Base-by-base conservation (phyloP, 768 basidiomycete species). In the Porpolomopsis calyptriformis region DNA sequence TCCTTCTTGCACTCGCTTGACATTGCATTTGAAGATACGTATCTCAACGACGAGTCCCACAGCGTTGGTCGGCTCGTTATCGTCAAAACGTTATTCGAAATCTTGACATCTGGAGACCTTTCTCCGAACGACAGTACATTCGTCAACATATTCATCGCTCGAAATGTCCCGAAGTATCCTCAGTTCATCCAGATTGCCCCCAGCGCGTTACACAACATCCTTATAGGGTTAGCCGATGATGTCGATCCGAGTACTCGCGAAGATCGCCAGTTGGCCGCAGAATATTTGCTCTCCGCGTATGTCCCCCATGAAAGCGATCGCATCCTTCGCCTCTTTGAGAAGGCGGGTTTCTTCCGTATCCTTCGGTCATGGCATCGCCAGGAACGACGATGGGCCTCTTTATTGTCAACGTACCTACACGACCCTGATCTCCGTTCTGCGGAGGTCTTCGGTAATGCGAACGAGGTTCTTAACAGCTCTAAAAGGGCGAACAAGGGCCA, bases 161-260 rank as follows among this genome's bases (percentile, higher is more conserved):
- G 93, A 48, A 99, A 98, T 61, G 78, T 96, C 9, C 90, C 96
- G 0, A 98, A 97, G 65, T 99, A 98, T 64, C 80, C 85, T 1
- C 92, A 96, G 63, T 89, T 82, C 61, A 72, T 91, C 40, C 63
- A 74, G 50, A 68, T 91, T 34, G 64, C 82, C 0, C 76, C 82
- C 1, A 80, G 74, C 49, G 68, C 75, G 3, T 69, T 92, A 14
- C 83, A 91, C 54, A 71, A 66, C 33, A 78, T 97, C 54, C 76
- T 99, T 40, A 70, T 85, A 48, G 76, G 76, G 4, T 79, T 99
- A 10, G 78, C 88, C 1, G 70, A 76, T 49, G 89, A 92, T 57
- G 58, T 69, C 0, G 89, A 94, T 59, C 63, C 67, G 12, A 77
- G 74, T 56, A 96, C 89, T 0, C 74, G 82, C 20, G 94, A 98